A percentile compares a stretch with the other conserved stretches of the same genome.
phyloP scores from a whole-genome alignment of 371 early-diverging fungal genomes.

The Actinomortierella wolfii region DNA sequence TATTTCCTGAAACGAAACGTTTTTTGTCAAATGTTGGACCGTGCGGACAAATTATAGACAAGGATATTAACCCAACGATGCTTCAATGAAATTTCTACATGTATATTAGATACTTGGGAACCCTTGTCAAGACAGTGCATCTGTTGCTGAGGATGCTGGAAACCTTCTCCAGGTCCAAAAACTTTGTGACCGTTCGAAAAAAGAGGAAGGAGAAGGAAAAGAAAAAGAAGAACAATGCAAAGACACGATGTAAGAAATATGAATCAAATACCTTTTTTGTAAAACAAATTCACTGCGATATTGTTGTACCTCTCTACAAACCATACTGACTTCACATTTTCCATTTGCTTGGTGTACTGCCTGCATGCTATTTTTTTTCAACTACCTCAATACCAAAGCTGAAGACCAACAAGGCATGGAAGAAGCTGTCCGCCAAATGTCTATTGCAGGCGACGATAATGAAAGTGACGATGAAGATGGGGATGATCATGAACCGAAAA shows the following conservation, averaged over 20 bases:
- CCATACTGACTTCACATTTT: background rate
- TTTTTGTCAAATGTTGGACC: slow-evolving; percentile 2
- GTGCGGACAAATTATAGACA: background rate
- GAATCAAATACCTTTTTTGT: no score
- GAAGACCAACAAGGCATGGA: slow-evolving; percentile 9
- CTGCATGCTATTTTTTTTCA: background rate
- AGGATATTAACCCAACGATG: background rate
- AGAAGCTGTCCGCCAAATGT: background rate
- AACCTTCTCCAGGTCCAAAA: slow-evolving; percentile 58
- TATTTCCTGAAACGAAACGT: no score
- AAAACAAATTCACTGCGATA: no score
- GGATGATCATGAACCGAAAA: slow-evolving; percentile 26
- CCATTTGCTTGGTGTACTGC: no score
- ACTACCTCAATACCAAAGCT: slow-evolving; percentile 10
- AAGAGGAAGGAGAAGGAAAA: slow-evolving; percentile 23
- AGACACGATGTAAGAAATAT: slow-evolving; percentile 2
- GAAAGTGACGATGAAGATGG: slow-evolving; percentile 42
- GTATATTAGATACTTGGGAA: slow-evolving; percentile 57
- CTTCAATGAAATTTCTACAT: background rate
- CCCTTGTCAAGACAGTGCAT: slow-evolving; percentile 61
- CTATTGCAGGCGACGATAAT: slow-evolving; percentile 20
- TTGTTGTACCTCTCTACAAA: no score
- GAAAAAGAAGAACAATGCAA: slow-evolving; percentile 12
- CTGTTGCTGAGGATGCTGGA: slow-evolving; percentile 67
- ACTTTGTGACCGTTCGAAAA: slow-evolving; percentile 55